Base-by-base conservation (phyloP, 257 asterid genomes). In the Anisodus tanguticus region DNA sequence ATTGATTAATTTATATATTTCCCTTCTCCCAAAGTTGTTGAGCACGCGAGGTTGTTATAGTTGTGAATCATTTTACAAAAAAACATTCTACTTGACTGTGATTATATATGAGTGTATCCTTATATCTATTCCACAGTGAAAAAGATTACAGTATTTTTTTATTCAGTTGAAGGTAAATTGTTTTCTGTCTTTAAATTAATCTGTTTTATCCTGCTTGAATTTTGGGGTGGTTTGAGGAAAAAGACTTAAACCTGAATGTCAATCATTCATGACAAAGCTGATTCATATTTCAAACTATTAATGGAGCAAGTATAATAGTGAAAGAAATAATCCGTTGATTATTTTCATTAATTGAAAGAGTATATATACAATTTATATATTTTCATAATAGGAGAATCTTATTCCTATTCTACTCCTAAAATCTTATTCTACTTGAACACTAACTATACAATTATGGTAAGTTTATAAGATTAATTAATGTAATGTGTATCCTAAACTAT, bases 11-110 rank as follows among this genome's bases (percentile, higher is more conserved):
- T 58, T 43, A 37, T 55, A 39, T 74, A 66, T 59, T 81, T 63
- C 74, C 74, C 39, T 59, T 74, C 71, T 83, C 47, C 22, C 62
- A 35, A 15, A 41, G 37, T 83, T 37, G 41, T 85, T 31, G 63
- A 80, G 35, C 11, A 2, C 2, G 47, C 26, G 63, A 51, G 84
- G 63, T 84, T 81, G 86, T 81, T 63, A 88, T 83, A 72, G 53
- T 83, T 80, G 81, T 88, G 17, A 81, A 84, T 55, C 81, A 85
- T 80, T 76, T 81, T 47, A 74, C 54, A 26, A 31, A 76, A 76
- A 41, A 76, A 76, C 81, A 76, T 51, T 76, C n/a, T 76, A 17
- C 81, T 76, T 26, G 64, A 8, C 13, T 26, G 64, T 76, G 81
- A 22, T 82, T 64, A 82, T 45, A 82, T 67, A 64, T 45, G 78